These are phyloP conservation scores for Exophiala sp. DNA, from an alignment of 2,329 filamentous ascomycete genomes.

Conservation along the genomic window DNA sequence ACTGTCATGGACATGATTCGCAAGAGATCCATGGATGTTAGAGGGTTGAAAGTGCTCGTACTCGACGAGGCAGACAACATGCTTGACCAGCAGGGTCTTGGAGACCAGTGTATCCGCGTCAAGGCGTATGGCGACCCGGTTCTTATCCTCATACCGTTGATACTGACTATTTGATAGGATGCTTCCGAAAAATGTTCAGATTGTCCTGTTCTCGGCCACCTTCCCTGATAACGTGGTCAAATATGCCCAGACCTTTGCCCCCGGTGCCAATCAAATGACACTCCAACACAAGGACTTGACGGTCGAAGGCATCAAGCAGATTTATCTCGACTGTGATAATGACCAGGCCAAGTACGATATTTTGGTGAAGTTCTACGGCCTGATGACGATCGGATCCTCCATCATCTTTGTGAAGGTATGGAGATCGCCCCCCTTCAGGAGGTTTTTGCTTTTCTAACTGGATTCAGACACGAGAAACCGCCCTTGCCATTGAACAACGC, in stretches of 20 bases:
- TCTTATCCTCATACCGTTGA: neutral
- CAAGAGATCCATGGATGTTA: constrained; percentile 65
- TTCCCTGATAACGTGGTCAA: constrained; percentile 78
- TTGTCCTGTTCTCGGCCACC: constrained; percentile 92
- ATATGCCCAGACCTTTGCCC: constrained; percentile 80
- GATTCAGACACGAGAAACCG: constrained; percentile 71
- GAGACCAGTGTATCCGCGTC: constrained; percentile 88
- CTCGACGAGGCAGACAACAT: constrained; percentile 98
- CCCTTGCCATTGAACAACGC: constrained; percentile 72
- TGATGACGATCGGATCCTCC: constrained; percentile 94
- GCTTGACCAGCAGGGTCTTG: constrained; percentile 90
- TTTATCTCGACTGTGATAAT: constrained; percentile 87
- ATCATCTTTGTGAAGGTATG: constrained; percentile 93
- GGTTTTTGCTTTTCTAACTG: constrained; percentile 10
- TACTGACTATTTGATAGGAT: constrained; percentile 48
- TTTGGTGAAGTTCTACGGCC: constrained; percentile 85
- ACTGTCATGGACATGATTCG: constrained; percentile 85
- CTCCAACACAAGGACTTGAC: constrained; percentile 87
- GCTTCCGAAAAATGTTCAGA: constrained; percentile 69
- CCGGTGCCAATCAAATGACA: constrained; percentile 77
- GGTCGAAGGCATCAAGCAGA: constrained; percentile 93
- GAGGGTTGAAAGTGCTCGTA: constrained; percentile 71
- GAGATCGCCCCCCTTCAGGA: constrained; percentile 8
- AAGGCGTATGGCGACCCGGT: constrained; percentile 58
- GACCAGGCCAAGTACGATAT: constrained; percentile 81